Conservation (phyloP, 345 rosid genomes). For the Eucalyptus pauciflora region DNA sequence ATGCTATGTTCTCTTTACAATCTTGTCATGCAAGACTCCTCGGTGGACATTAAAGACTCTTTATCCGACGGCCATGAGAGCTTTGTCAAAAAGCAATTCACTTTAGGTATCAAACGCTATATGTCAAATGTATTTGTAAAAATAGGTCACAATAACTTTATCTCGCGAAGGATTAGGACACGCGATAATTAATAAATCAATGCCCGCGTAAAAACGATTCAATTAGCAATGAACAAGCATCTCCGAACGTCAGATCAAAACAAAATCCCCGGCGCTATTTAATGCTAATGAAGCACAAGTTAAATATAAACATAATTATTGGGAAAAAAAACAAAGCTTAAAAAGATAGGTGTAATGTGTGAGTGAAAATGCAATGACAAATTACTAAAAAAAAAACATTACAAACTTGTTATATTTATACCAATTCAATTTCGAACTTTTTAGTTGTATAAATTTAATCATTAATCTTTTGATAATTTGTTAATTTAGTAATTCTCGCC, state of each 20-base stretch:
- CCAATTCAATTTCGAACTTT: too few relatives aligned
- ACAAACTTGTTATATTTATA: rapidly evolving
- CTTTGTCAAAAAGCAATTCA: neutral
- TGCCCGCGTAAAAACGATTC: neutral
- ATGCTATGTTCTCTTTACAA: neutral
- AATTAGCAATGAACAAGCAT: neutral
- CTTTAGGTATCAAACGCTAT: too few relatives aligned
- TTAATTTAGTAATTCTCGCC: too few relatives aligned
- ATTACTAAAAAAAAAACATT: neutral
- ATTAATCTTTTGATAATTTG: too few relatives aligned
- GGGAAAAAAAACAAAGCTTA: neutral
- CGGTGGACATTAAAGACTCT: rapidly evolving
- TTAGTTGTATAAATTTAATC: too few relatives aligned
- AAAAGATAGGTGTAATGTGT: neutral
- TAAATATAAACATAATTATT: neutral
- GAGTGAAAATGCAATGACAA: neutral
- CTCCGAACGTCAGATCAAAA: neutral
- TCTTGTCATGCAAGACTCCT: neutral
- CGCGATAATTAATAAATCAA: neutral
- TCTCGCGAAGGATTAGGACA: neutral
- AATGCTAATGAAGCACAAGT: neutral
- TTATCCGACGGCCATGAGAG: neutral
- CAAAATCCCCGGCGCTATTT: neutral
- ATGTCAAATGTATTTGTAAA: neutral
- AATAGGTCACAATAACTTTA: neutral